Evolutionary conservation across 495 filamentous ascomycete species (phyloP).

Genomic region (Pseudevernia furfuracea): DNA sequence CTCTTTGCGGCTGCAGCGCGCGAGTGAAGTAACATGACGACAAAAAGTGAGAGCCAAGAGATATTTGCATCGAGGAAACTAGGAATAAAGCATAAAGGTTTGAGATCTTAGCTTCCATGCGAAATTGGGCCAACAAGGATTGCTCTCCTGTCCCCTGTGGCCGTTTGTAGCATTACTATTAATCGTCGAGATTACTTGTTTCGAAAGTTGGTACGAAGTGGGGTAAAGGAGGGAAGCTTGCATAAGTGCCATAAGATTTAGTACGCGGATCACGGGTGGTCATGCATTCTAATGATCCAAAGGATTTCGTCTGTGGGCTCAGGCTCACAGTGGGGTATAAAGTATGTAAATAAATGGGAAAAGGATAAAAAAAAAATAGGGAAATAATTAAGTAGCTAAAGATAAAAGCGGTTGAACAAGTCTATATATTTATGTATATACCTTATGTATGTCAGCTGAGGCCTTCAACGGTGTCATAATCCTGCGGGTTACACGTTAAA

Average conservation of each 20-base stretch:
- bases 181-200: constrained; percentile 16
- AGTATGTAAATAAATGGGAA: too few relatives aligned
- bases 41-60: constrained; percentile 9
- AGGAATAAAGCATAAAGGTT: not conserved
- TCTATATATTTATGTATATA: too few relatives aligned
- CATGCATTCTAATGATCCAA: constrained; percentile 7
- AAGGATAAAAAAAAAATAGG: not conserved
- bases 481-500: not conserved
- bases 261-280: not conserved
- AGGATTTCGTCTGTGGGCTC: constrained; percentile 16
- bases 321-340: constrained; percentile 1
- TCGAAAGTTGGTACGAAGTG: constrained; percentile 2
- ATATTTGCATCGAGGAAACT: constrained; percentile 4
- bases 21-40: not conserved
- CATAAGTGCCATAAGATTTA: constrained; percentile 9
- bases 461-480: not conserved
- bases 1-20: not conserved
- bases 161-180: not conserved
- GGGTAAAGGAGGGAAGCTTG: not conserved
- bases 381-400: too few relatives aligned
- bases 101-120: constrained; percentile 12
- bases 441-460: not conserved
- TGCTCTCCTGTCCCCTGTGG: not conserved
- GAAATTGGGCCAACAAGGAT: constrained; percentile 6
- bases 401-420: not conserved